These are phyloP conservation scores for Porphyridium purpureum DNA, from an alignment of 23 red algal genomes.

Conservation along the genomic window DNA sequence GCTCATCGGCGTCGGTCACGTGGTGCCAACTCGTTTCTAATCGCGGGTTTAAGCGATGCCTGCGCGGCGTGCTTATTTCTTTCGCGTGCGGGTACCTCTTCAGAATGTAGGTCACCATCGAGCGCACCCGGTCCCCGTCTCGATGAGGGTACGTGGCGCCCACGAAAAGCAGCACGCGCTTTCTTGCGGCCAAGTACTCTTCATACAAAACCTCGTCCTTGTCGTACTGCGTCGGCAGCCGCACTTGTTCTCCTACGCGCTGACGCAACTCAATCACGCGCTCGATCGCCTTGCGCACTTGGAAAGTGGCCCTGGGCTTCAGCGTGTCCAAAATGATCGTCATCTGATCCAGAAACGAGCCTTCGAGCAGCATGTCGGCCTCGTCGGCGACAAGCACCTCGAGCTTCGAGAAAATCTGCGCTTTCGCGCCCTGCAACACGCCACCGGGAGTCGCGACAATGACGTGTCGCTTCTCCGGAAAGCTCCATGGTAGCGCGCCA, in stretches of 20 bases:
- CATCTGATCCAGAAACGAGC: conserved; percentile 33
- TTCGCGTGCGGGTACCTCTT: conserved; percentile 39
- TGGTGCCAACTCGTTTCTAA: conserved; percentile 9
- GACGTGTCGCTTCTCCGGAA: conserved; percentile 9
- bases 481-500: background rate
- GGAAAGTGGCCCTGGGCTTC: conserved; percentile 48
- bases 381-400: conserved; percentile 71
- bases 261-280: conserved; percentile 2
- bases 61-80: conserved; percentile 24
- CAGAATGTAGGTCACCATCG: conserved; percentile 40
- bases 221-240: too few species aligned
- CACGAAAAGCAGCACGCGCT: conserved; percentile 31
- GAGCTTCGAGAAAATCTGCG: conserved; percentile 4
- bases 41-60: conserved; percentile 23
- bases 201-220: too few species aligned
- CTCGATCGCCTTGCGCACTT: conserved; percentile 6
- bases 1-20: conserved; percentile 3
- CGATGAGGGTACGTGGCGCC: conserved; percentile 70
- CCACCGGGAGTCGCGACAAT: conserved; percentile 69
- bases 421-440: conserved; percentile 24
- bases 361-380: conserved; percentile 74
- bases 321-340: conserved; percentile 37
- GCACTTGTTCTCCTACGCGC: too few species aligned
- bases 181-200: too few species aligned
- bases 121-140: conserved; percentile 39